These are phyloP conservation scores for Meripilus lineatus DNA, from an alignment of 1,284 basidiomycete species.

Conservation along the genomic window DNA sequence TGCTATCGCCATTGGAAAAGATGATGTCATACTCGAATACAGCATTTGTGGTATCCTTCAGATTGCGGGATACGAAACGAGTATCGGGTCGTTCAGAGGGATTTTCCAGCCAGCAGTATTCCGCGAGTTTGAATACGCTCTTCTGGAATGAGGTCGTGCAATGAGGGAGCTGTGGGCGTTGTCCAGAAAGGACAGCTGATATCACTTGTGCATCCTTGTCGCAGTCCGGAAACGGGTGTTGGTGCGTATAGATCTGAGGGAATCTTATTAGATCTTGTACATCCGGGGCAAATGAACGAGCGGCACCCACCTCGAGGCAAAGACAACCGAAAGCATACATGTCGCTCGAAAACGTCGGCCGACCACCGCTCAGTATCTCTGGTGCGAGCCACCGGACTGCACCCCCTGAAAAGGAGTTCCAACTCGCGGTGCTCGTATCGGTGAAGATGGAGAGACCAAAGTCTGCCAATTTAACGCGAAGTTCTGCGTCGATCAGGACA, in stretches of 20 bases:
- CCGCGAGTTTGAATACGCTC: no score
- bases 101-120: no score
- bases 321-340: constrained; percentile 5
- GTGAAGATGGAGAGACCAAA: constrained; percentile 8
- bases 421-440: constrained; percentile 4
- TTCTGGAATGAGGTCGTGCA: no score
- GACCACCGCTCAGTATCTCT: constrained; percentile 1
- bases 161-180: no score
- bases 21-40: no score
- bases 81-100: neutral
- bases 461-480: constrained; percentile 1
- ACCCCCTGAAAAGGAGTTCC: neutral
- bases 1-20: no score
- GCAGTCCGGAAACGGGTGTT: constrained; percentile 4
- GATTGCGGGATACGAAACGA: no score
- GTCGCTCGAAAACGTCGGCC: constrained; percentile 2
- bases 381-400: constrained; percentile 6
- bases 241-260: constrained; percentile 4
- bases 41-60: no score
- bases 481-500: constrained; percentile 4
- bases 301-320: no score
- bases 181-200: constrained; percentile 1
- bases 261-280: no score
- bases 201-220: neutral
- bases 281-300: no score